Evolutionary conservation across 2,329 filamentous ascomycete genomes (phyloP), one percentile per base, ranked within the genome.

Genomic region (Akanthomyces uredinophilus): DNA sequence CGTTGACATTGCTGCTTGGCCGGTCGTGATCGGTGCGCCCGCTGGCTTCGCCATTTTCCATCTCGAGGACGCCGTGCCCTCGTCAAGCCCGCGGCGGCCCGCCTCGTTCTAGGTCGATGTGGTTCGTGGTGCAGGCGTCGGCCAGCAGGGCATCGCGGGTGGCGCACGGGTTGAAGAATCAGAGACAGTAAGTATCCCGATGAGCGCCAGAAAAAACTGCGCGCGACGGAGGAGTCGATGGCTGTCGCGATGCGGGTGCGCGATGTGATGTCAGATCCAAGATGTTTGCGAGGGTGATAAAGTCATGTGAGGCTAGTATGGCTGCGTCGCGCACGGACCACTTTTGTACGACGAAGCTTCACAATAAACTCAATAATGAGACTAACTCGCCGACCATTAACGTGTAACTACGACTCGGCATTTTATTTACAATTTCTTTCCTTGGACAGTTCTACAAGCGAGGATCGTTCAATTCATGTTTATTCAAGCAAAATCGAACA

Each of bases 1-100:
- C 79, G 66, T 82, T 82, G 59, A 70, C 73, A 51, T 69, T 63
- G 65, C 80, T 77, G 24, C 37, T 50, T 41, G n/a, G 29, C 78
- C 80, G 80, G 70, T 85, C 81, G 72, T 85, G 81, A 70, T 85
- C 82, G 68, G 79, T 81, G 70, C 78, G 81, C 67, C 81, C 80
- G 70, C 81, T 81, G 70, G 79, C 78, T 70, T 74, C 75, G 73
- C 80, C 81, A 74, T 80, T 79, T 67, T 84, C 81, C 81, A 84
- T 84, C 68, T 77, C 80, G 75, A 83, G 76, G 68, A 64, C 70
- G 68, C 81, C 80, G 65, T 82, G 81, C 82, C 82, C 83, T 84
- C 39, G 27, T 43, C 41, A 54, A 58, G 35, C 35, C 58, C 32
- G 41, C 27, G 50, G 43, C 51, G 37, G 50, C 29, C n/a, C 47